Base-by-base conservation (phyloP, 768 basidiomycete species). In the Leccinum subtestaceum region DNA sequence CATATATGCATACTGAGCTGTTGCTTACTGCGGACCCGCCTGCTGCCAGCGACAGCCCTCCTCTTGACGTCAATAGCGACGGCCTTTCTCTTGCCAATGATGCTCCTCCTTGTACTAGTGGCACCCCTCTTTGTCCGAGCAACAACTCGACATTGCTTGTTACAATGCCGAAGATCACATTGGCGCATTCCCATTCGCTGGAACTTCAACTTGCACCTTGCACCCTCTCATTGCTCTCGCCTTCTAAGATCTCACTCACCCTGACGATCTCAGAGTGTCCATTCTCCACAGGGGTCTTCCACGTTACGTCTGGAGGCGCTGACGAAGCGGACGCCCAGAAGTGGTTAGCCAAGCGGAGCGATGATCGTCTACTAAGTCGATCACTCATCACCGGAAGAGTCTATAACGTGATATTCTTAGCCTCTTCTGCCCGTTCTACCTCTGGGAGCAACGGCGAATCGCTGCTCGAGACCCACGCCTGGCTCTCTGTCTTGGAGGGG, bases 351-450 rank as follows among this genome's bases (percentile, higher is more conserved):
- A 60, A 19, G 23, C 65, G 32, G 46, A 55, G 51, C 5, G 31
- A 47, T 31, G 60, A 62, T 11, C 27, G 15, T 46, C 27, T 60
- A 13, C n/a, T 70, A 12, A 46, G 31, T 43, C 57, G 10, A 48
- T 67, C 57, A 34, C 62, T 70, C 17, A 13, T 34, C 11, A 67
- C 65, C 6, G 67, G 67, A 49, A 64, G 52, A 38, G 51, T 60
- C 17, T 61, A 56, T n/a, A 62, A 67, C 21, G 58, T 67, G n/a
- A 64, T 52, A 12, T 68, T 68, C 59, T 19, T 69, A 55, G 21
- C 67, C 32, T 21, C 1, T 31, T 46, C 56, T 59, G 32, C 36
- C 2, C 56, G 53, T 4, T 17, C 49, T 53, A 5, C 51, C 21
- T 53, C 55, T 19, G 59, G 48, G 5, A n/a, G 21, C 29, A 25